Percentiles rank a stretch among this genome's conserved stretches.
These are phyloP conservation scores for Phytophthora macrochlamydospora DNA, from an alignment of 352 stramenopile genomes.

Conservation along the genomic window DNA sequence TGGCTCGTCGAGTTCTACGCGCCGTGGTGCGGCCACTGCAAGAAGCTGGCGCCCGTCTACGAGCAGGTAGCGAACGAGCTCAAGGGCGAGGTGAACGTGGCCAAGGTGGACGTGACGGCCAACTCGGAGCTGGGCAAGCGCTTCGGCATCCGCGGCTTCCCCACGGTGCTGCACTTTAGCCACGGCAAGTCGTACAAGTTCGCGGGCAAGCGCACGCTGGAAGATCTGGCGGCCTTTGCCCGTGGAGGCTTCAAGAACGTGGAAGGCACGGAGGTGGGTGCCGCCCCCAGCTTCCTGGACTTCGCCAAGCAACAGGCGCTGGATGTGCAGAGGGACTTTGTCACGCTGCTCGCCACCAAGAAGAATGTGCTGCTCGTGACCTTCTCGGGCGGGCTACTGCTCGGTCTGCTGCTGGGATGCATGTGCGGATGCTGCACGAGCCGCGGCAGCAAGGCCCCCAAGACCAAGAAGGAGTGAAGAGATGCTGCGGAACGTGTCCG, in stretches of 20 bases:
- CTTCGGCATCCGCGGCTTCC: slow-evolving; percentile 84
- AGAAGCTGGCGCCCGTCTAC: slow-evolving; percentile 66
- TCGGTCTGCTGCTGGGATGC: slow-evolving; percentile 73
- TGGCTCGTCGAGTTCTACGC: slow-evolving; percentile 90
- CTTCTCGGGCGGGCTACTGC: slow-evolving; percentile 66
- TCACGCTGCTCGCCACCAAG: slow-evolving; percentile 72
- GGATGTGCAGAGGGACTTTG: slow-evolving; percentile 68
- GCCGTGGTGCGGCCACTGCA: slow-evolving; percentile 76
- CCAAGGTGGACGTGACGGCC: slow-evolving; percentile 88
- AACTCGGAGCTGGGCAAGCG: slow-evolving; percentile 79
- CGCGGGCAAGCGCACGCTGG: slow-evolving; percentile 54
- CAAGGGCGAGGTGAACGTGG: slow-evolving; percentile 88
- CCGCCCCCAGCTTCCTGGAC: slow-evolving; percentile 41
- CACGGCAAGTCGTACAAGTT: slow-evolving; percentile 85
- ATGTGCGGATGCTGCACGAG: slow-evolving; percentile 76
- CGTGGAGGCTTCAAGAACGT: slow-evolving; percentile 64
- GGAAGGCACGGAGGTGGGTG: slow-evolving; percentile 38
- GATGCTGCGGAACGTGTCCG: neutral
- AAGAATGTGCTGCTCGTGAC: slow-evolving; percentile 84
- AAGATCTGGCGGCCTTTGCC: slow-evolving; percentile 67
- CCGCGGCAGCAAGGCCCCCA: slow-evolving; percentile 39
- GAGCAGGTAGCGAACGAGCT: slow-evolving; percentile 86
- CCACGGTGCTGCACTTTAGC: slow-evolving; percentile 79
- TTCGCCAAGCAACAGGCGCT: slow-evolving; percentile 42
- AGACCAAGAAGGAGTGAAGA: slow-evolving; percentile 68